Conservation (phyloP, 768 basidiomycete genomes). For the Harrya chromipes region DNA sequence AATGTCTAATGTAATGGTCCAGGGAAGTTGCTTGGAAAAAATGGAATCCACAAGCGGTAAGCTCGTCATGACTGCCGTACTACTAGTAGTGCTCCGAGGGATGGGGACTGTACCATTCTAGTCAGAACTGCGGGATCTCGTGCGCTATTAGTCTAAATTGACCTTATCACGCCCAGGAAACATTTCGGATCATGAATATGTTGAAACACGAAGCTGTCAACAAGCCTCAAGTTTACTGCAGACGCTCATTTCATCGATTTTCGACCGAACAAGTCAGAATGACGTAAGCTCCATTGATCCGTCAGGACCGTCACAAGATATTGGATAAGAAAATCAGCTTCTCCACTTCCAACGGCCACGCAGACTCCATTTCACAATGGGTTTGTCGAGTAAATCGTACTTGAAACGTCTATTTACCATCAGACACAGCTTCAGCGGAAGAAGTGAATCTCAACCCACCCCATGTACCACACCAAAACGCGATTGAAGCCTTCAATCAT, state of each 20-base stretch:
- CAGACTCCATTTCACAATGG: slow-evolving; percentile 17
- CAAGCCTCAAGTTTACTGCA: slow-evolving; percentile 21
- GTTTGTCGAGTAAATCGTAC: slow-evolving; percentile 16
- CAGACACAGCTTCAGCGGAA: slow-evolving; percentile 56
- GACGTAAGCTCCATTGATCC: slow-evolving; percentile 16
- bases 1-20: not conserved
- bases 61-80: slow-evolving; percentile 15
- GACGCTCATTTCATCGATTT: slow-evolving; percentile 2
- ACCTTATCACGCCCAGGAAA: slow-evolving; percentile 2
- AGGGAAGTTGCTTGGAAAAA: slow-evolving; percentile 11
- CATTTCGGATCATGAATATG: slow-evolving; percentile 20
- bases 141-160: slow-evolving; percentile 5
- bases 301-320: slow-evolving; percentile 24
- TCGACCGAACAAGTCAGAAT: slow-evolving; percentile 7
- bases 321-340: not conserved
- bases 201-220: slow-evolving; percentile 26
- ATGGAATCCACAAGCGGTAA: slow-evolving; percentile 11
- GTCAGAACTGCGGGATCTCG: not conserved
- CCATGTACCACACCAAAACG: slow-evolving; percentile 57
- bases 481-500: slow-evolving; percentile 61
- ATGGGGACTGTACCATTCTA: not conserved
- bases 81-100: not conserved
- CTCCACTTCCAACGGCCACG: slow-evolving; percentile 4
- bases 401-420: slow-evolving; percentile 8
- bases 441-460: slow-evolving; percentile 53